These are phyloP conservation scores for Botryotinia convoluta DNA, from an alignment of 2,329 filamentous ascomycete species.

Conservation along the genomic window DNA sequence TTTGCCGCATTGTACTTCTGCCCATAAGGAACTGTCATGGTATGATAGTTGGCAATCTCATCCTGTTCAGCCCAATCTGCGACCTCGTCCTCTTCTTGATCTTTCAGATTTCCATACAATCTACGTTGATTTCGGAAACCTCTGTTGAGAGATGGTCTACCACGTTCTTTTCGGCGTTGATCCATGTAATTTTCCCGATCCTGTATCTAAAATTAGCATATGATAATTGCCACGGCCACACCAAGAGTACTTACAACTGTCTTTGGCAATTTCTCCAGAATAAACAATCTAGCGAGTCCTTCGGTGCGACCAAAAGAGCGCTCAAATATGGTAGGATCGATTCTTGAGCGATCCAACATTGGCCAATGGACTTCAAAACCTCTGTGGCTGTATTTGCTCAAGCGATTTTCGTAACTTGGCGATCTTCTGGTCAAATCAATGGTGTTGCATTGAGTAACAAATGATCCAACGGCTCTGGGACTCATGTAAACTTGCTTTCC, in stretches of 20 bases:
- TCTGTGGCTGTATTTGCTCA: constrained; percentile 80
- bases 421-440: constrained; percentile 77
- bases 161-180: constrained; percentile 68
- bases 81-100: constrained; percentile 69
- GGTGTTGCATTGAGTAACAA: constrained; percentile 78
- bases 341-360: constrained; percentile 66
- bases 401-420: constrained; percentile 81
- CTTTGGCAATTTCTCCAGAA: constrained; percentile 75
- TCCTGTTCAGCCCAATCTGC: constrained; percentile 78
- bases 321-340: constrained; percentile 87
- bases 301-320: constrained; percentile 72
- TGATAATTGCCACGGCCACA: not conserved
- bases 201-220: not conserved
- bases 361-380: constrained; percentile 85
- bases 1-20: constrained; percentile 59
- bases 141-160: constrained; percentile 57
- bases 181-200: constrained; percentile 70
- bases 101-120: constrained; percentile 72
- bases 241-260: constrained; percentile 39
- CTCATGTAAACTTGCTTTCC: constrained; percentile 76
- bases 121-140: constrained; percentile 41
- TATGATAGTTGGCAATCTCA: constrained; percentile 77
- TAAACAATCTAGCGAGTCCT: constrained; percentile 74
- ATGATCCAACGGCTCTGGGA: constrained; percentile 73
- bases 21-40: constrained; percentile 70